Evolutionary conservation across 768 basidiomycete genomes (phyloP), one percentile per base, ranked within the genome.

Genomic region (Lactifluus volemus): DNA sequence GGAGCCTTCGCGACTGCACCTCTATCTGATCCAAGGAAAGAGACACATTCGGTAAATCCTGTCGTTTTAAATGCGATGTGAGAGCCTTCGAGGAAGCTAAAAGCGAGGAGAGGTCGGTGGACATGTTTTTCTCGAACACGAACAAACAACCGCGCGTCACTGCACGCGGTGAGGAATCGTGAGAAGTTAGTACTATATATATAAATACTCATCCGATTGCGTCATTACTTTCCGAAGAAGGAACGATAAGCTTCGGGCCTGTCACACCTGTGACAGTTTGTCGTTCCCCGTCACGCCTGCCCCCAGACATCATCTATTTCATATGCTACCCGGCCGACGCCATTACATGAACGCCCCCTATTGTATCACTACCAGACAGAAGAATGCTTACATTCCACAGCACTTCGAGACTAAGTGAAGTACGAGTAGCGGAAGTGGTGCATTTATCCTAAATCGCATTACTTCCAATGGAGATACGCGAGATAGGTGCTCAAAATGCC

Each of bases 21-120:
- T 98, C 96, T 64, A 99, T 89, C 75, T 98, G 92, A 72, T 96
- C 94, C 36, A 98, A 81, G 1, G 92, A 91, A 58, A 96, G 85
- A 58, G 89, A 84, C 47, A 99, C 86, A 3, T 88, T 82, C 11
- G 96, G 96, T 1, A 98, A 77, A 67, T 97, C 92, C 4, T 86
- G 86, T 48, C 82, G 79, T 4, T 84, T 81, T 32, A 93, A 75
- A 71, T 93, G 89, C 0, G 86, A 84, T 10, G 85, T 92, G 39
- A 94, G 81, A 30, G 81, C 82, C 68, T 81, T 84, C 9, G 88
- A 88, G 30, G 84, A 81, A 50, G 82, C 82, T 67, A 90, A 72
- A 57, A 91, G 75, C n/a, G 87, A 78, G 39, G 86, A 84, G 2
- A 90, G 77, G 70, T 89, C 84, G 48, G 85, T 60, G 38, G 72